A percentile compares a stretch with the other conserved stretches of the same genome.
phyloP scores from a whole-genome alignment of 2,329 filamentous ascomycete genomes.

The Alternaria arbusti region DNA sequence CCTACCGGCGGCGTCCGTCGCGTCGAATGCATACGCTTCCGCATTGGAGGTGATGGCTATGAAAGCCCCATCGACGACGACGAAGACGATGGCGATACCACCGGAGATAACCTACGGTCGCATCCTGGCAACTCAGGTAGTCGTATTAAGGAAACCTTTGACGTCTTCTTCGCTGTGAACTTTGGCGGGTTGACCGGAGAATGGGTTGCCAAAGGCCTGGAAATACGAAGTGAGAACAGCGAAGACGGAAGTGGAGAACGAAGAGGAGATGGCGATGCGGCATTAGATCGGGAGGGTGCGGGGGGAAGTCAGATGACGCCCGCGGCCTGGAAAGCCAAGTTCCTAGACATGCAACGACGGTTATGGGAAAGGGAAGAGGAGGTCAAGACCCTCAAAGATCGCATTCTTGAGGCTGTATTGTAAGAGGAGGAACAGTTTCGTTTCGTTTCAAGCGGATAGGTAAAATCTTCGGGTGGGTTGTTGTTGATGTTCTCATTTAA shows the following conservation, averaged over 20 bases:
- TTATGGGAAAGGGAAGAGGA: slow-evolving; percentile 47
- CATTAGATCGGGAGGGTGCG: neutral
- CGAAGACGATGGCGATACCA: slow-evolving; percentile 47
- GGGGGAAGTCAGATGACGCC: slow-evolving; percentile 21
- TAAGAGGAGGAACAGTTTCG: slow-evolving; percentile 12
- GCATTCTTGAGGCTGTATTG: slow-evolving; percentile 49
- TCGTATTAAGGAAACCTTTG: slow-evolving; percentile 50
- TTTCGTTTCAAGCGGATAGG: neutral
- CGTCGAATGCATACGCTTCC: slow-evolving; percentile 52
- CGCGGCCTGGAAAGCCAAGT: slow-evolving; percentile 44
- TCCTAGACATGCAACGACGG: slow-evolving; percentile 40
- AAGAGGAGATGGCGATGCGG: slow-evolving; percentile 6
- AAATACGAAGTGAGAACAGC: neutral
- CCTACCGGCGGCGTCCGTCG: slow-evolving; percentile 44
- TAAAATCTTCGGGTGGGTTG: neutral
- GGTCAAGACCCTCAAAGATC: slow-evolving; percentile 43
- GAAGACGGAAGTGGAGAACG: neutral
- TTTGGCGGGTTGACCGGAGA: slow-evolving; percentile 52
- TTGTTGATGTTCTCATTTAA: neutral
- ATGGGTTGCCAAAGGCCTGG: slow-evolving; percentile 52
- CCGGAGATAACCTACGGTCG: slow-evolving; percentile 1
- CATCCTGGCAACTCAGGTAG: slow-evolving; percentile 4
- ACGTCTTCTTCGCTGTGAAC: slow-evolving; percentile 52
- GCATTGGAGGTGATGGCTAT: slow-evolving; percentile 49
- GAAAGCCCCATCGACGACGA: slow-evolving; percentile 52